A percentile compares a stretch with the other conserved stretches of the same genome.
Conservation (phyloP, 306 rosid genomes). For the Gleditsia sinensis region DNA sequence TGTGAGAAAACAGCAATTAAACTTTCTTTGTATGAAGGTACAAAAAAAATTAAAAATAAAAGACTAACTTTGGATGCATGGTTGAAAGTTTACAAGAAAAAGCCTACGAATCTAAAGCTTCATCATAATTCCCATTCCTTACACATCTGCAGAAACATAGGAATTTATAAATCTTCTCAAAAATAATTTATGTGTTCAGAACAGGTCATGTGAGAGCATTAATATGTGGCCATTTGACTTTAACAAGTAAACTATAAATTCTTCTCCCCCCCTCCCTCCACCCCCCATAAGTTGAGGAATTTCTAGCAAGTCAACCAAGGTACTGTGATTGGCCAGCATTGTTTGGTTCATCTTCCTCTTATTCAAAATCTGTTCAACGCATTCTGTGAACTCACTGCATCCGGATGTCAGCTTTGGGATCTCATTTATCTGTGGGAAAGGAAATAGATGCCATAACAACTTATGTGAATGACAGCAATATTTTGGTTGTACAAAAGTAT, state of each 20-base stretch:
- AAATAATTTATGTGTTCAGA: conserved; percentile 11
- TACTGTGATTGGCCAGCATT: conserved; percentile 85
- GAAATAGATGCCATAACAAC: conserved; percentile 30
- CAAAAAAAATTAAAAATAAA: no score
- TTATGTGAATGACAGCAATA: background rate
- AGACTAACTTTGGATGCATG: conserved; percentile 85
- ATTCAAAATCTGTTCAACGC: conserved; percentile 81
- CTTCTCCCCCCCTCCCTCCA: no score
- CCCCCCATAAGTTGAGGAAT: no score
- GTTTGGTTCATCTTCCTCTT: conserved; percentile 94
- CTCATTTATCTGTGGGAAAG: no score
- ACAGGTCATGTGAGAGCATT: conserved; percentile 4
- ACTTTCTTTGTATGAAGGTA: no score
- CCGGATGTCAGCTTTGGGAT: conserved; percentile 80
- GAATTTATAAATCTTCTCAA: conserved; percentile 24
- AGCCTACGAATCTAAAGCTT: conserved; percentile 96
- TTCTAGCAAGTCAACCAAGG: conserved; percentile 92
- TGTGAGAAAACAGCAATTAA: background rate
- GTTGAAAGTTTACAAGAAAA: conserved; percentile 88
- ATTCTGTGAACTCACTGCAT: conserved; percentile 78
- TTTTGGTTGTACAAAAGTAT: background rate
- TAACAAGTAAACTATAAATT: conserved; percentile 1
- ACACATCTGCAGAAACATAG: conserved; percentile 70
- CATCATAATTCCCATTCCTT: conserved; percentile 95
- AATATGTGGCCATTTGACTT: background rate